Evolutionary conservation across 1,139 yeast species (phyloP).

Genomic region (Kurtzmaniella quercitrusa): DNA sequence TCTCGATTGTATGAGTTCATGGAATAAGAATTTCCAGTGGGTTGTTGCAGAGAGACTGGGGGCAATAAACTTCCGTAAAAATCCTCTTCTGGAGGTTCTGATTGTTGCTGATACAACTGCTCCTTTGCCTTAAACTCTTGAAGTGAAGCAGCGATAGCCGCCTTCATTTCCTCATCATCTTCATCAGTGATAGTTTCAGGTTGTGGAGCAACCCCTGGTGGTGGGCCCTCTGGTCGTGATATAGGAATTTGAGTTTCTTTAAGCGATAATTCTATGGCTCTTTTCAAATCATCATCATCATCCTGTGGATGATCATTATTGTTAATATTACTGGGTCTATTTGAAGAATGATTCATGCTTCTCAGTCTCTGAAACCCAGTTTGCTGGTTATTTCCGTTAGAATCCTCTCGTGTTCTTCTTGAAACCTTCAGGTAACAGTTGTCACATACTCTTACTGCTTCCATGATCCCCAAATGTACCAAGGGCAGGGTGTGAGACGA

Average conservation of each 20-base stretch:
- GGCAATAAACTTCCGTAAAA: constrained; percentile 27
- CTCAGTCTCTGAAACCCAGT: constrained; percentile 7
- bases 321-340: not conserved
- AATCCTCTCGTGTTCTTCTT: constrained; percentile 18
- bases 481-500: constrained; percentile 67
- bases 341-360: not conserved
- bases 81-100: constrained; percentile 16
- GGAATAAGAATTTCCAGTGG: not conserved
- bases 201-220: constrained; percentile 7
- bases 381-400: constrained; percentile 8
- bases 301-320: constrained; percentile 38
- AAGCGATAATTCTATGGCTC: constrained; percentile 76
- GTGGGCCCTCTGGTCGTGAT: constrained; percentile 13
- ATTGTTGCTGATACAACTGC: constrained; percentile 15
- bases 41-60: constrained; percentile 4
- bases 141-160: constrained; percentile 93
- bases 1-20: not conserved
- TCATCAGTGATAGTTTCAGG: constrained; percentile 28
- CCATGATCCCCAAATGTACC: constrained; percentile 81
- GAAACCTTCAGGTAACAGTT: constrained; percentile 66
- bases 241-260: constrained; percentile 42
- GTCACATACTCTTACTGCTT: constrained; percentile 92
- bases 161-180: constrained; percentile 86
- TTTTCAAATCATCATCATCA: constrained; percentile 74
- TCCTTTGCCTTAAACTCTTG: constrained; percentile 58